A percentile compares a stretch with the other conserved stretches of the same genome.
Conservation (phyloP, 495 filamentous ascomycete genomes). For the Tuber umbilicatum region DNA sequence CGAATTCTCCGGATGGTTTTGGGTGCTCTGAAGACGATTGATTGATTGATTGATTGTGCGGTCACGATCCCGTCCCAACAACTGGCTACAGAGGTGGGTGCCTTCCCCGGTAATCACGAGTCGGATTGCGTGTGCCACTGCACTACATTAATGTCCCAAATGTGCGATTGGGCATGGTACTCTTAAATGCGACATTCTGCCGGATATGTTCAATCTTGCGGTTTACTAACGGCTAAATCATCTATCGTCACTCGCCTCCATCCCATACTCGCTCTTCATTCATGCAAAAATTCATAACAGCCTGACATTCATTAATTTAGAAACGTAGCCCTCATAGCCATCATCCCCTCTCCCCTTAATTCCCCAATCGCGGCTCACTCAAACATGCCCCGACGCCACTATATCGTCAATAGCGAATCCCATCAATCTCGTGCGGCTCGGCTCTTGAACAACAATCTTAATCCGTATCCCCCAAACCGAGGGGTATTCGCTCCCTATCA, state of each 20-base stretch:
- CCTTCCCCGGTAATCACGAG: not conserved
- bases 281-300: no score
- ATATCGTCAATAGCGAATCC: not conserved
- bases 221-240: not conserved
- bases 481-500: not conserved
- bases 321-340: not conserved
- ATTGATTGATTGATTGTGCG: not conserved
- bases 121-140: not conserved
- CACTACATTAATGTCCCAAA: not conserved
- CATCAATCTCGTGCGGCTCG: not conserved
- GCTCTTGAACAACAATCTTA: not conserved
- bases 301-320: not conserved
- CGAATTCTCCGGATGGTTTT: not conserved
- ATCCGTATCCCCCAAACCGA: not conserved
- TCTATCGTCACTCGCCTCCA: not conserved
- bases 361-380: not conserved
- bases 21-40: not conserved
- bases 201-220: not conserved
- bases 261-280: not conserved
- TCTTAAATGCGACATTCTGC: not conserved
- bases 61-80: no score
- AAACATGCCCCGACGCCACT: not conserved
- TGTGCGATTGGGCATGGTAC: not conserved
- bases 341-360: not conserved
- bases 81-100: no score